phyloP scores from a whole-genome alignment of 2,329 filamentous ascomycete species.

The Nemania sp. region DNA sequence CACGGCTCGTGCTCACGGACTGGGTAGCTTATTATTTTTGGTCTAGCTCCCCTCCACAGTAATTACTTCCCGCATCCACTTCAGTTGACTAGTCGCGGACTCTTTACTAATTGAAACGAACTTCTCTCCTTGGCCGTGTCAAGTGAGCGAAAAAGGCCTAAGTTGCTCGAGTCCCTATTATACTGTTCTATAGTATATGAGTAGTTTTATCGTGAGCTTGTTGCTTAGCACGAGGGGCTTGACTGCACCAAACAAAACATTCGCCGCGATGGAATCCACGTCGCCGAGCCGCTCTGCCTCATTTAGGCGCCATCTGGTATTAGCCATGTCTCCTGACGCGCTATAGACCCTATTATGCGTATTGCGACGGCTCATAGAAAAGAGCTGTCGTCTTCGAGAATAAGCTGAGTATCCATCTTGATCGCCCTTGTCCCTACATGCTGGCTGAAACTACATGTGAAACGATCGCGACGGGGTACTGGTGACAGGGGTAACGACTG shows the following conservation, averaged over 20 bases:
- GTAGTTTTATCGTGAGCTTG: background rate
- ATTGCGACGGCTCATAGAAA: background rate
- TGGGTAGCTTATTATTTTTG: background rate
- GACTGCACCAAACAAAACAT: background rate
- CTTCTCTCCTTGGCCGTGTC: conserved; percentile 25
- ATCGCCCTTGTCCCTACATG: conserved; percentile 25
- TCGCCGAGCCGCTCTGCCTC: conserved; percentile 12
- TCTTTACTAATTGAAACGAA: conserved; percentile 23
- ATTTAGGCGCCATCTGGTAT: conserved; percentile 11
- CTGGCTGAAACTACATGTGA: conserved; percentile 38
- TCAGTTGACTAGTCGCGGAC: background rate
- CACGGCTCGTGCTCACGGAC: background rate
- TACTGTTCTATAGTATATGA: background rate
- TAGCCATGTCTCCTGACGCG: conserved; percentile 3
- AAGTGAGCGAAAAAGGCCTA: background rate
- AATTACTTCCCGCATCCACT: background rate
- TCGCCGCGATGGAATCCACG: conserved; percentile 7
- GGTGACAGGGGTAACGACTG: conserved; percentile 22
- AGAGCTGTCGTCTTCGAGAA: background rate
- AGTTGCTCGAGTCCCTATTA: background rate
- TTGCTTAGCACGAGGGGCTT: background rate
- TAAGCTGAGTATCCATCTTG: conserved; percentile 16
- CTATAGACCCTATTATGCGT: conserved; percentile 16
- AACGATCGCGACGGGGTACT: conserved; percentile 32
- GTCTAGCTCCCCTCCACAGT: background rate